Base-by-base conservation (phyloP, 169 alveolate genomes). In the Cryptosporidium muris region DNA sequence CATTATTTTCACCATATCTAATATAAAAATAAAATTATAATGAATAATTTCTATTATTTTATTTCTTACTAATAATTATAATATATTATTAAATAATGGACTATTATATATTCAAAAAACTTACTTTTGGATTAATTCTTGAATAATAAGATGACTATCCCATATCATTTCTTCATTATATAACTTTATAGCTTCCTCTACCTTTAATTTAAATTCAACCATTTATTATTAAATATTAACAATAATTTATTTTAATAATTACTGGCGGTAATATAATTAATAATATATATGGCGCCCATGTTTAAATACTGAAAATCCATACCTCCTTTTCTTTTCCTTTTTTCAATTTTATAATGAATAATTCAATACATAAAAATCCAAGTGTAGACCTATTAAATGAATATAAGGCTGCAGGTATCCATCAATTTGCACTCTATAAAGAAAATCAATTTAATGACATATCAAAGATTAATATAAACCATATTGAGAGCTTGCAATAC, bases 401-500 rank as follows among this genome's bases (percentile, higher is more conserved):
- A 42, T 54, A 58, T 3, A 74, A 74, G 36, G 34, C 60, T 2
- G 85, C 85, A 16, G 85, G 85, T 45, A 74, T 58, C 34, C 7
- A 58, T 40, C 85, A 74, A 36, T 14, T 74, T 36, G 60, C 12
- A 12, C 34, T 63, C 3, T 54, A 74, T 58, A 74, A 74, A 45
- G 85, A 74, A 42, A 58, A 74, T 45, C 67, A 74, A 45, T 74
- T 74, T 34, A 54, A 74, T 58, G 85, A 74, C 4, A 74, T 74
- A 58, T 36, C 85, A n/a, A 74, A 42, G 45, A 47, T 74, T 40
- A 74, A 74, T 48, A 58, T 56, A 34, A 56, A 42, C n/a, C 74
- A 74, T 60, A 74, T 74, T 5, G 85, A 74, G 54, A 74, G 60
- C 48, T 60, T 74, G 16, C 85, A 74, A 40, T 74, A 74, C 25